Percentiles rank a stretch among this genome's conserved stretches.
phyloP scores from a whole-genome alignment of 371 early-diverging fungal genomes.

The Mortierella sp. region DNA sequence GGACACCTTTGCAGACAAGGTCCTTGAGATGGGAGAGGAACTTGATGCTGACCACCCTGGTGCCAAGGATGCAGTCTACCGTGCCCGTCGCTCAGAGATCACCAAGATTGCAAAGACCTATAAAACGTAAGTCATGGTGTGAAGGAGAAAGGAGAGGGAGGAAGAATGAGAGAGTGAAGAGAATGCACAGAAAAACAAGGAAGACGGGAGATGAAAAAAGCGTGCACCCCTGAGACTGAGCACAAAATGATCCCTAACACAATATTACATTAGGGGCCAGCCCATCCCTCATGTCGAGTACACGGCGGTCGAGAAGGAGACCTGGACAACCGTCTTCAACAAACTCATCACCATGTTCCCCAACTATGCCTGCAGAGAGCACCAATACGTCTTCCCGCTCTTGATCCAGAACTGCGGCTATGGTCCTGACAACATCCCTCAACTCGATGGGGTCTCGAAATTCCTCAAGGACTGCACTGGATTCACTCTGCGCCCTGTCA shows the following conservation, averaged over 20 bases:
- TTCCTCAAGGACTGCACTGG: slow-evolving; percentile 98
- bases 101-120: slow-evolving; percentile 88
- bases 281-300: slow-evolving; percentile 89
- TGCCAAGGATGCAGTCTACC: slow-evolving; percentile 89
- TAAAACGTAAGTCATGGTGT: slow-evolving; percentile 63
- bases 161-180: background rate
- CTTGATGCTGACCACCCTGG: slow-evolving; percentile 96
- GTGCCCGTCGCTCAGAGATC: slow-evolving; percentile 89
- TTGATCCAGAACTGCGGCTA: slow-evolving; percentile 95
- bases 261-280: slow-evolving; percentile 66
- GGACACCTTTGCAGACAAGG: slow-evolving; percentile 94
- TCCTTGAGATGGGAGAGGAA: slow-evolving; percentile 93
- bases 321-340: slow-evolving; percentile 91
- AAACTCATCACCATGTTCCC: slow-evolving; percentile 84
- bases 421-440: slow-evolving; percentile 87
- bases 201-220: background rate
- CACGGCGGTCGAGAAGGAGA: slow-evolving; percentile 83
- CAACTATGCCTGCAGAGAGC: slow-evolving; percentile 93
- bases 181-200: background rate
- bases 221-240: background rate
- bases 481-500: slow-evolving; percentile 95
- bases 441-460: slow-evolving; percentile 88
- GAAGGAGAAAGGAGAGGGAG: background rate
- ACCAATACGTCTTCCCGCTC: slow-evolving; percentile 93
- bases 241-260: background rate